Percentiles rank a stretch among this genome's conserved stretches.
Conservation (phyloP, 176 grass and related monocot genomes). For the Phoenix dactylifera region DNA sequence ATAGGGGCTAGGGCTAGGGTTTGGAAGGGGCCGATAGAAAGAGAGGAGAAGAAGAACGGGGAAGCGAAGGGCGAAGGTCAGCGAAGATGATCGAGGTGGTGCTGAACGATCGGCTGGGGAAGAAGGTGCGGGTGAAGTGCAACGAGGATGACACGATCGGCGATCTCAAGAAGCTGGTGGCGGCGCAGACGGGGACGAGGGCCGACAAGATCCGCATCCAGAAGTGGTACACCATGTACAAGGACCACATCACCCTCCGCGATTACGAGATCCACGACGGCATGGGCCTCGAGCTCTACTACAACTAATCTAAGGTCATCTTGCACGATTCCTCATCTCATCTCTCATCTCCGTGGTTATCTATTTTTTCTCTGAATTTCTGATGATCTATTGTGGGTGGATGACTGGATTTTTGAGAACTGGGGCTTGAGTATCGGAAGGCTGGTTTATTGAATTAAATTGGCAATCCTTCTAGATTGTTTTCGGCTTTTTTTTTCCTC, state of each 20-base stretch:
- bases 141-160: conserved; percentile 99
- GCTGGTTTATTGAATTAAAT: too few relatives aligned
- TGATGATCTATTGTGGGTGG: too few relatives aligned
- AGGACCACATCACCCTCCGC: conserved; percentile 98
- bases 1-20: too few relatives aligned
- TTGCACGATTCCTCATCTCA: too few relatives aligned
- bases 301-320: conserved; percentile 44
- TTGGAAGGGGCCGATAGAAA: background rate
- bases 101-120: conserved; percentile 91
- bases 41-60: conserved; percentile 14
- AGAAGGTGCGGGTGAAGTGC: conserved; percentile 99
- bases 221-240: conserved; percentile 99
- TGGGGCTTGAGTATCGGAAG: too few relatives aligned
- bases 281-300: conserved; percentile 99
- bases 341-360: too few relatives aligned
- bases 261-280: conserved; percentile 99
- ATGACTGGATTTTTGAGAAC: too few relatives aligned
- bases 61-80: conserved; percentile 1
- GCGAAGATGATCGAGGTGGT: conserved; percentile 95
- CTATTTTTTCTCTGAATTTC: too few relatives aligned
- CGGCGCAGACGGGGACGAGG: conserved; percentile 87
- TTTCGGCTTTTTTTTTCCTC: too few relatives aligned
- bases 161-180: conserved; percentile 99
- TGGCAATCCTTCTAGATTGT: too few relatives aligned
- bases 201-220: conserved; percentile 97